Evolutionary conservation across 75 land plant genomes (phyloP), one percentile per base, ranked within the genome.

Genomic region (Cunninghamia lanceolata): DNA sequence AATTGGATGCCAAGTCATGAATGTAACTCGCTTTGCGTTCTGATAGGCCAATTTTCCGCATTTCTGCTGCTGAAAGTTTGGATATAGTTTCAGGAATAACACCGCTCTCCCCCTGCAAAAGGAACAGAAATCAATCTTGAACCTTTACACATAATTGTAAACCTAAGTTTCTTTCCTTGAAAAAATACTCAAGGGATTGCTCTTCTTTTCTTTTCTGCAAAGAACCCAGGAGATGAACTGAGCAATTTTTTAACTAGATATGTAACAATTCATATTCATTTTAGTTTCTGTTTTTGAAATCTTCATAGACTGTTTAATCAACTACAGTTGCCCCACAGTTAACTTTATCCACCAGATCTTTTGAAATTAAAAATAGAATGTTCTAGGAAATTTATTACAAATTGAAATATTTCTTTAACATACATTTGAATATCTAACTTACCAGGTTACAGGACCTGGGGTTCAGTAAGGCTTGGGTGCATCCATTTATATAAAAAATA

Each of bases 1-100:
- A 97, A 83, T 97, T 93, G 81, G 87, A 84, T 1, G 97, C 95
- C 1, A 97, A 92, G 84, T 97, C 99, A 85, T 97, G 94, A 36
- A 97, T 91, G 83, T 97, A 97, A 66, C 90, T 90, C 10, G 99
- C 95, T 86, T 97, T 97, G 16, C 99, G 93, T 0, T 86, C 95
- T 66, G 99, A 97, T 45, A 97, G 91, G 17, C 99, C 99, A 43
- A 91, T 90, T 77, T 92, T 94, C 39, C 97, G 90, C 28, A 97
- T 89, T 85, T 97, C 94, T 56, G 86, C 87, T 6, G 94, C 89
- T 46, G 93, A 75, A 21, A 97, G 89, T 35, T 85, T 86, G 6
- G 95, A 87, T 2, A 97, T 90, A 4, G 88, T 85, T 1, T 90
- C 92, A 10, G 99, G 96, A 15, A 87, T 39, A 52, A 97, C 94